A percentile compares a stretch with the other conserved stretches of the same genome.
Evolutionary conservation across 1,284 basidiomycete genomes (phyloP).

Genomic region (Rhodofomes roseus): DNA sequence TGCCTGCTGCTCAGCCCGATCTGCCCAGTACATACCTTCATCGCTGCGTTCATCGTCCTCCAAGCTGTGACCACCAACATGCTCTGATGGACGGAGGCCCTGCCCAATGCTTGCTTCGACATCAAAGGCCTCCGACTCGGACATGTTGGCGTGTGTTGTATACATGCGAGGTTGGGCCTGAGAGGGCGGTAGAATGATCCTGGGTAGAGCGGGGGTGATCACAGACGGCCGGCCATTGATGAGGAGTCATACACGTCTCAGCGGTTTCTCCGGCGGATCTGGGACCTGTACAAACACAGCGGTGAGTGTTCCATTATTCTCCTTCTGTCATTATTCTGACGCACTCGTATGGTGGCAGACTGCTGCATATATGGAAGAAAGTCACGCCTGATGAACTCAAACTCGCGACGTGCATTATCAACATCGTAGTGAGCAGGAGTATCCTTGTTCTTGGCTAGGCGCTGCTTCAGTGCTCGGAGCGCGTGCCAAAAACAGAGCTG

Average conservation of each 20-base stretch:
- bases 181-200: no score
- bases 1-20: not conserved
- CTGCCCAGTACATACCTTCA: constrained; percentile 2
- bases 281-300: not conserved
- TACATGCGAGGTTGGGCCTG: no score
- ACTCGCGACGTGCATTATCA: constrained; percentile 3
- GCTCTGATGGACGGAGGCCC: not conserved
- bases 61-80: not conserved
- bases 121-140: no score
- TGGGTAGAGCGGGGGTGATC: no score
- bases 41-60: constrained; percentile 1
- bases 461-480: constrained; percentile 14
- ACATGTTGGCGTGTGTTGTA: no score
- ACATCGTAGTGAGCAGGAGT: constrained; percentile 8
- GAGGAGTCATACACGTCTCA: no score
- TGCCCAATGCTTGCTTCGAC: not conserved
- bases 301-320: not conserved
- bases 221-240: no score
- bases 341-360: not conserved
- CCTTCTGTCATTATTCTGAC: constrained; percentile 1
- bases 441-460: constrained; percentile 10
- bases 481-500: constrained; percentile 20
- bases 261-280: no score
- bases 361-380: constrained; percentile 15
- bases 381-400: constrained; percentile 7